Evolutionary conservation across 768 basidiomycete species (phyloP), one percentile per base, ranked within the genome.

Genomic region (Leccinum longicurvipes): DNA sequence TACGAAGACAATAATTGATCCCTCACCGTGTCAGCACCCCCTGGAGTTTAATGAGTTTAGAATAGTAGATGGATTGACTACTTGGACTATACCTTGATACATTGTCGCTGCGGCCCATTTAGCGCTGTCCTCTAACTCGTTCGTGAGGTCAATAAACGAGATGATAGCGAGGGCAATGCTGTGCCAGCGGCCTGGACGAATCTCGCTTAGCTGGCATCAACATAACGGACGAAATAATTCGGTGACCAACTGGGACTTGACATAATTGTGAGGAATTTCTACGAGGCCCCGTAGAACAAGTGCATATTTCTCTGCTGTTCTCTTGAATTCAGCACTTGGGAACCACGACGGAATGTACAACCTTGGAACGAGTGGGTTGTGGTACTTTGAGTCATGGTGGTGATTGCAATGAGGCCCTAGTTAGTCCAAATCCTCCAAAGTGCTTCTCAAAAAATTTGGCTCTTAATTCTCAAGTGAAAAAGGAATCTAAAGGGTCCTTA

Each of bases 311-410:
- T 39, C 47, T 11, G 62, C 62, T 25, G 10, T 56, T 24, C 42
- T 54, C 49, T 65, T 59, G 45, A 67, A 67, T 2, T 46, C 52
- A 2, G 61, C 63, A 15, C 63, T 57, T 8, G 66, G 66, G 11
- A 65, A 11, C 66, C 65, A 67, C 2, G 58, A 59, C 0, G 66
- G 66, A 11, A 67, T 32, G 23, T 68, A 62, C 42, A n/a, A n/a
- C n/a, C n/a, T n/a, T n/a, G n/a, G n/a, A n/a, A n/a, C n/a, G n/a
- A n/a, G n/a, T n/a, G n/a, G n/a, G n/a, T n/a, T n/a, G n/a, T n/a
- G n/a, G n/a, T n/a, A n/a, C n/a, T n/a, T n/a, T n/a, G n/a, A n/a
- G n/a, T n/a, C n/a, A n/a, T n/a, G n/a, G n/a, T n/a, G n/a, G n/a
- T n/a, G n/a, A n/a, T n/a, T n/a, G n/a, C n/a, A n/a, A n/a, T n/a